Percentiles rank a stretch among this genome's conserved stretches.
Evolutionary conservation across 176 grass and related monocot species (phyloP).

Genomic region (Avena atlantica): DNA sequence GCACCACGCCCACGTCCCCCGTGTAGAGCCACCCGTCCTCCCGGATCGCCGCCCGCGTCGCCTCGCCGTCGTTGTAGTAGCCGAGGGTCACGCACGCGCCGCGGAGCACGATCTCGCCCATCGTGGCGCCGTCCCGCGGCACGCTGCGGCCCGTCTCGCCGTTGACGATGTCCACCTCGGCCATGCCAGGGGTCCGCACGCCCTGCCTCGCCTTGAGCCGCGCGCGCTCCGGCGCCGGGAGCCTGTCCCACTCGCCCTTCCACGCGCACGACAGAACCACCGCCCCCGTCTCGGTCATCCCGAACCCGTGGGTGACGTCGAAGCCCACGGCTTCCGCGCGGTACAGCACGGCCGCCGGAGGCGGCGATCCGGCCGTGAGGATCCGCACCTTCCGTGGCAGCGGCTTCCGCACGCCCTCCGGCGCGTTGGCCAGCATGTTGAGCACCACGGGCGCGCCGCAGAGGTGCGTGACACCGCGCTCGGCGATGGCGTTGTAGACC

Average conservation of each 20-base stretch:
- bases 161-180: conserved; percentile 66
- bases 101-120: conserved; percentile 82
- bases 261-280: conserved; percentile 67
- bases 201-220: conserved; percentile 83
- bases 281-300: conserved; percentile 74
- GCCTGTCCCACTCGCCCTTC: conserved; percentile 72
- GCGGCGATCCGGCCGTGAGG: conserved; percentile 77
- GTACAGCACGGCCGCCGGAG: conserved; percentile 66
- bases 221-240: conserved; percentile 61
- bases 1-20: conserved; percentile 84
- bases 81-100: conserved; percentile 72
- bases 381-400: conserved; percentile 35
- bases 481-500: too few species aligned
- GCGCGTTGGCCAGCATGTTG: too few species aligned
- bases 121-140: conserved; percentile 53
- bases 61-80: conserved; percentile 59
- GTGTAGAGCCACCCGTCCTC: conserved; percentile 88
- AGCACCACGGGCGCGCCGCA: too few species aligned
- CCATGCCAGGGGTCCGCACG: conserved; percentile 56
- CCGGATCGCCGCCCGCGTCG: conserved; percentile 51
- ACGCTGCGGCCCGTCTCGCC: conserved; percentile 62
- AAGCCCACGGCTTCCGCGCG: conserved; percentile 75
- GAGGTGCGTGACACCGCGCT: too few species aligned
- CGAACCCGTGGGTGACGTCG: conserved; percentile 76
- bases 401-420: too few species aligned